Conservation (phyloP, 139 green algal species). For the Chlamydomonas incerta region DNA sequence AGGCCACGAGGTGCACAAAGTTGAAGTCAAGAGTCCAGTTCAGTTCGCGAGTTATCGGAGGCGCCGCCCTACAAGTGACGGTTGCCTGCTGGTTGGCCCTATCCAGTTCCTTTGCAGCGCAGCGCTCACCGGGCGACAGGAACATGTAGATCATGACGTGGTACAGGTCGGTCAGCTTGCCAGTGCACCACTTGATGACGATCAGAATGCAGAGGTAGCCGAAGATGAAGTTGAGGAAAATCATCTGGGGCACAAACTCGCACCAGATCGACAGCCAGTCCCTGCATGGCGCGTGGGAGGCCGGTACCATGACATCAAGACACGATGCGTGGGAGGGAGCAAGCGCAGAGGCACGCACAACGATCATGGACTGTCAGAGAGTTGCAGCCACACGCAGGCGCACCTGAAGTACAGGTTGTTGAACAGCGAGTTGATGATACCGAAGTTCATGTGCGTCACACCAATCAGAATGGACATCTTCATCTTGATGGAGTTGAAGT, state of each 20-base stretch:
- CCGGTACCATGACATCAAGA: too few relatives aligned
- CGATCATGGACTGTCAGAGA: too few relatives aligned
- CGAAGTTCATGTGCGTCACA: constrained; percentile 95
- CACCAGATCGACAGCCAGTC: constrained; percentile 88
- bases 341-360: too few relatives aligned
- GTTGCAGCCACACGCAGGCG: too few relatives aligned
- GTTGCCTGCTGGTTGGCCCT: too few relatives aligned
- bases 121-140: constrained; percentile 84
- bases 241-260: constrained; percentile 94
- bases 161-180: constrained; percentile 93
- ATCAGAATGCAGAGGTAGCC: constrained; percentile 98
- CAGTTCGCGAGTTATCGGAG: too few relatives aligned
- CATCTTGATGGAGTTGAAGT: constrained; percentile 99
- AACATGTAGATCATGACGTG: constrained; percentile 99
- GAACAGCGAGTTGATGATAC: constrained; percentile 92
- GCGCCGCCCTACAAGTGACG: too few relatives aligned
- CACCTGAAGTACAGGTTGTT: constrained; percentile 82
- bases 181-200: constrained; percentile 88
- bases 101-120: too few relatives aligned
- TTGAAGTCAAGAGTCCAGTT: too few relatives aligned
- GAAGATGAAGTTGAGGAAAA: constrained; percentile 97
- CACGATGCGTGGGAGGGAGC: too few relatives aligned
- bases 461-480: constrained; percentile 98
- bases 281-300: constrained; percentile 16
- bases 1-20: too few relatives aligned